phyloP scores from a whole-genome alignment of 2,329 filamentous ascomycete genomes.

The Akanthomyces muscarius region DNA sequence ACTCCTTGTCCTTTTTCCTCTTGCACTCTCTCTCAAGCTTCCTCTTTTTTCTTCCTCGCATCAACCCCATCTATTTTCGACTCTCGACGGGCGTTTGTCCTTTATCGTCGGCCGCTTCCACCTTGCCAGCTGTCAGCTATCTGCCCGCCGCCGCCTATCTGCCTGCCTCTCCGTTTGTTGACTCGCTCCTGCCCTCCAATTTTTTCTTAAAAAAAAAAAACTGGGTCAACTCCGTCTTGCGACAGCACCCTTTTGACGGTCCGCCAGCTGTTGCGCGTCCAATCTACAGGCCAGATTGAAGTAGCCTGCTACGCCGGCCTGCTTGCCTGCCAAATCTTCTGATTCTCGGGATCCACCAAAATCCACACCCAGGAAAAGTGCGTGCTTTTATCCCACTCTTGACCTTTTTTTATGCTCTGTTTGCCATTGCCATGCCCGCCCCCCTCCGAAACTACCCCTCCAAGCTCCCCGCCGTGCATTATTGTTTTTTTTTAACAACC shows the following conservation, averaged over 20 bases:
- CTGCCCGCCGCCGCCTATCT: not conserved
- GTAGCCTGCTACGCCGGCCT: not conserved
- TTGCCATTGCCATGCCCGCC: not conserved
- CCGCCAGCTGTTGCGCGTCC: not conserved
- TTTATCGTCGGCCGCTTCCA: not conserved
- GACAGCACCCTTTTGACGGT: not conserved
- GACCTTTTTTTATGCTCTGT: not conserved
- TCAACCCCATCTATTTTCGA: not conserved
- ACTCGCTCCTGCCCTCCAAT: not conserved
- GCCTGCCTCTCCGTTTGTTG: conserved; percentile 9
- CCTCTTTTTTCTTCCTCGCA: not conserved
- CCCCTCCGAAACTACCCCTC: conserved; percentile 4
- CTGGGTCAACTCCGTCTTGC: not conserved
- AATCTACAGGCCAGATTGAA: not conserved
- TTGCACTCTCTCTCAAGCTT: not conserved
- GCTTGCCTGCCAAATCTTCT: not conserved
- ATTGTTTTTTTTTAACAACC: not conserved
- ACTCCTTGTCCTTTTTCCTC: conserved; percentile 4
- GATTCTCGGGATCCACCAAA: not conserved
- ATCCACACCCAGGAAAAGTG: conserved; percentile 7
- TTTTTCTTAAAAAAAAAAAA: not conserved
- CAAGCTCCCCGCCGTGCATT: conserved; percentile 5
- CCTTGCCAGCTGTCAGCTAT: not conserved
- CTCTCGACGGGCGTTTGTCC: not conserved
- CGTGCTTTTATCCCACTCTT: conserved; percentile 12